A percentile compares a stretch with the other conserved stretches of the same genome.
These are phyloP conservation scores for Starmerella khaoyaiensis DNA, from an alignment of 805 yeast species.

Conservation along the genomic window DNA sequence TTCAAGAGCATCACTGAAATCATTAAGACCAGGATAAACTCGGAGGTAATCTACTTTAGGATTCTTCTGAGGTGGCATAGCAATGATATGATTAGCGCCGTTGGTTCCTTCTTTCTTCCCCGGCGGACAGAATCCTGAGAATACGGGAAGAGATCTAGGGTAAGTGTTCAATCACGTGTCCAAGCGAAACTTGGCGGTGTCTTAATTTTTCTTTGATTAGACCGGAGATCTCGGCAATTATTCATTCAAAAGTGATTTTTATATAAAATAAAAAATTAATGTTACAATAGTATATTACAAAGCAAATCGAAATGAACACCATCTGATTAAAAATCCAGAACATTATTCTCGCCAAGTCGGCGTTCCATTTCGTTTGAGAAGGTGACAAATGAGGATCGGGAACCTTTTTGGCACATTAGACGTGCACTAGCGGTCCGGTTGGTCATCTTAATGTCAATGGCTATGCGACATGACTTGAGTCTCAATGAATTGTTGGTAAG, in stretches of 20 bases:
- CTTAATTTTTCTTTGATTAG: too few relatives aligned
- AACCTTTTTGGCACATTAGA: conserved; percentile 24
- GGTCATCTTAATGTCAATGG: conserved; percentile 18
- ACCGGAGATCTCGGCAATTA: not conserved
- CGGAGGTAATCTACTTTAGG: conserved; percentile 20
- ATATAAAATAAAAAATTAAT: not conserved
- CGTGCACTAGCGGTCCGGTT: conserved; percentile 19
- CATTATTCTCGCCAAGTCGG: conserved; percentile 16
- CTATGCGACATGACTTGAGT: conserved; percentile 26
- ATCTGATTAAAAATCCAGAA: conserved; percentile 5
- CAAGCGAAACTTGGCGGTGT: too few relatives aligned
- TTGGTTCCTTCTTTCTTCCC: too few relatives aligned
- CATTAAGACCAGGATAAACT: conserved; percentile 73
- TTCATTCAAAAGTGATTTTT: not conserved
- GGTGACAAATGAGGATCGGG: conserved; percentile 23
- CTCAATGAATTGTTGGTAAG: conserved; percentile 27
- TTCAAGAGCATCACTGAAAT: conserved; percentile 78
- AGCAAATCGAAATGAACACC: not conserved
- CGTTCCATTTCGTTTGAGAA: conserved; percentile 26
- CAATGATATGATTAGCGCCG: too few relatives aligned
- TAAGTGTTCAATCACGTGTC: too few relatives aligned
- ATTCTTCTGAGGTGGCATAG: conserved; percentile 15
- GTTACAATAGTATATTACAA: too few relatives aligned
- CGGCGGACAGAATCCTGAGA: too few relatives aligned
- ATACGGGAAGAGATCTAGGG: too few relatives aligned